Base-by-base conservation (phyloP, 768 basidiomycete genomes). In the Omphalotus guepiniiformis region DNA sequence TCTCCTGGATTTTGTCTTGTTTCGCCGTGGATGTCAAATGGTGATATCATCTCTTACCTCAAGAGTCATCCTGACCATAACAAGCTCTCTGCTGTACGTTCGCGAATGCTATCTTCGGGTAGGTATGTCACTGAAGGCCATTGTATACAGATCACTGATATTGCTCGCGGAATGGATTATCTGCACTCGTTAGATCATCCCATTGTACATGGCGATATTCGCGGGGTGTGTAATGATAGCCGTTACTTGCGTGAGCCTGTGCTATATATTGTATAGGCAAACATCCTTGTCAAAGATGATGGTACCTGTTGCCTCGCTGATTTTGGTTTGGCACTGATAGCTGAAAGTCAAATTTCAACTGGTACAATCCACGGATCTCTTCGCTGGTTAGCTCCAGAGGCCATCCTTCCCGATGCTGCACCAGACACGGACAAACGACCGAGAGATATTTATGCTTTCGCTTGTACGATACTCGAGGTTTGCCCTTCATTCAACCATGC, bases 151-250 rank as follows among this genome's bases (percentile, higher is more conserved):
- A 55, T 70, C 22, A 36, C 61, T 38, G 70, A 71, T 37, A 56
- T 68, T n/a, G 63, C 60, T 21, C 44, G 62, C 6, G 69, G 70
- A 11, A 36, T 70, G 34, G 8, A 52, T 23, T 70, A 72, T 42
- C 48, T 71, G 37, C 69, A 72, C 42, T 60, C 56, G 15, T 34
- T 48, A 16, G 35, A 49, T 19, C 47, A 42, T 11, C 46, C 19
- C 12, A 51, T 58, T 2, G 47, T 58, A 3, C 61, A 60, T 21
- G 61, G 55, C 1, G 61, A 63, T 47, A 50, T 63, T 16, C 51
- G 54, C n/a, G 59, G 61, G 26, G 61, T 62, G 45, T 6, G 58
- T 46, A 8, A 15, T 9, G 25, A 25, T 15, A 6, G 3, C 15
- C 25, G 8, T 22, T 32, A 28, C n/a, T 19, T 16, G 16, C 25